phyloP scores from a whole-genome alignment of 768 basidiomycete species.

The Leccinellum albellum region DNA sequence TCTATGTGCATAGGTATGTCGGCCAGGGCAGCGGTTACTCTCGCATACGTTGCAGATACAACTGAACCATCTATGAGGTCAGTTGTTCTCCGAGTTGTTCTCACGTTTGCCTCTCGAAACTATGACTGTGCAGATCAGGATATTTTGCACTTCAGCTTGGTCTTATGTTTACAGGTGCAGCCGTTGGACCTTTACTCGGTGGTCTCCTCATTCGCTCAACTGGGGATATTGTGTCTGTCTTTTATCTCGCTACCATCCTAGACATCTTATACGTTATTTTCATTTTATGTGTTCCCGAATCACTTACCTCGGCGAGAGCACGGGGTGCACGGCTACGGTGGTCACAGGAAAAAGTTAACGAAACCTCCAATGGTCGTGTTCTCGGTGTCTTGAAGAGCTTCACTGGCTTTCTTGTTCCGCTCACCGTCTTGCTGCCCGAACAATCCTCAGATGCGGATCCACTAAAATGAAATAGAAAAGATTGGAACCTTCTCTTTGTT shows the following conservation, averaged over 20 bases:
- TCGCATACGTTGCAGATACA: constrained; percentile 72
- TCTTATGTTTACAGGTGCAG: constrained; percentile 68
- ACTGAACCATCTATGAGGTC: constrained; percentile 54
- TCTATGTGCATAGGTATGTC: constrained; percentile 41
- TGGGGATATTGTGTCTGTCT: constrained; percentile 55
- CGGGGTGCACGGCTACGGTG: constrained; percentile 18
- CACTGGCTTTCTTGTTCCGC: constrained; percentile 67
- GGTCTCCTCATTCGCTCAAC: constrained; percentile 59
- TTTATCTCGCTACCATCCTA: constrained; percentile 57
- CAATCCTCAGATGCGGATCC: constrained; percentile 32
- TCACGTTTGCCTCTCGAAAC: constrained; percentile 1
- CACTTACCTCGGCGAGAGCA: constrained; percentile 53
- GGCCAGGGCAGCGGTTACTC: constrained; percentile 46
- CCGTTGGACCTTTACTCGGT: constrained; percentile 73
- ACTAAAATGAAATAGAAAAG: constrained; percentile 40
- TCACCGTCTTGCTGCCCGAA: constrained; percentile 59
- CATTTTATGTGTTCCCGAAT: constrained; percentile 71
- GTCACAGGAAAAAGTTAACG: constrained; percentile 10
- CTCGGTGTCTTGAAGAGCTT: constrained; percentile 35
- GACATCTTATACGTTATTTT: constrained; percentile 49
- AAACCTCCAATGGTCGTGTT: neutral
- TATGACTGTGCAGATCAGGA: constrained; percentile 44
- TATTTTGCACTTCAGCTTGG: constrained; percentile 66
- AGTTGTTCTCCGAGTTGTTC: constrained; percentile 1
- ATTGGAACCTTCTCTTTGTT: constrained; percentile 65